Evolutionary conservation across 179 eudicot species (phyloP).

Genomic region (Beta macrorhiza): DNA sequence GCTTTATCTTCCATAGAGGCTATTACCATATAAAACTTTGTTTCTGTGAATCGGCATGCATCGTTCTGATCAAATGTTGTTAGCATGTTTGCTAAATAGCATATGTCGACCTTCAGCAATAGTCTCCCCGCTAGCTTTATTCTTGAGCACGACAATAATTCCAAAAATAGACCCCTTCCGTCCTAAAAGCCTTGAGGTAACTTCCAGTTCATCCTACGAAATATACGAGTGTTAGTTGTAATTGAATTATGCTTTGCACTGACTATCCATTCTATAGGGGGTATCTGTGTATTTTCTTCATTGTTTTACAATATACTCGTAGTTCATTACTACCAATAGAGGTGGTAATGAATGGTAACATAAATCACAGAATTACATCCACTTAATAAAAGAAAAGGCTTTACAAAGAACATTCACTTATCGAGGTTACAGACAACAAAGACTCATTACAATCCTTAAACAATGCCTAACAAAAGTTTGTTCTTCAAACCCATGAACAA

Average conservation of each 20-base stretch:
- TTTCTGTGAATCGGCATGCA: neutral
- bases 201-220: slow-evolving; percentile 45
- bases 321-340: neutral
- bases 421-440: no score
- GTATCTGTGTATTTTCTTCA: neutral
- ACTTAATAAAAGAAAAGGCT: neutral
- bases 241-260: neutral
- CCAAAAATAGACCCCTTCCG: slow-evolving; percentile 32
- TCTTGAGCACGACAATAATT: slow-evolving; percentile 32
- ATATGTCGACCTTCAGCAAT: slow-evolving; percentile 46
- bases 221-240: neutral
- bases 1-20: neutral
- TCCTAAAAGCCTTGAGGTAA: slow-evolving; percentile 35
- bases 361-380: neutral
- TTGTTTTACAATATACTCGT: neutral
- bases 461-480: no score
- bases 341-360: neutral
- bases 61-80: slow-evolving; percentile 33
- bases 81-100: slow-evolving; percentile 30
- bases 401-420: neutral
- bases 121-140: slow-evolving; percentile 36
- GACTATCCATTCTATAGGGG: neutral
- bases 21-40: neutral
- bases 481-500: neutral
- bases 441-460: no score